Percentiles rank a stretch among this genome's conserved stretches.
phyloP scores from a whole-genome alignment of 2,329 filamentous ascomycete species.

The Xylaria arbuscula region DNA sequence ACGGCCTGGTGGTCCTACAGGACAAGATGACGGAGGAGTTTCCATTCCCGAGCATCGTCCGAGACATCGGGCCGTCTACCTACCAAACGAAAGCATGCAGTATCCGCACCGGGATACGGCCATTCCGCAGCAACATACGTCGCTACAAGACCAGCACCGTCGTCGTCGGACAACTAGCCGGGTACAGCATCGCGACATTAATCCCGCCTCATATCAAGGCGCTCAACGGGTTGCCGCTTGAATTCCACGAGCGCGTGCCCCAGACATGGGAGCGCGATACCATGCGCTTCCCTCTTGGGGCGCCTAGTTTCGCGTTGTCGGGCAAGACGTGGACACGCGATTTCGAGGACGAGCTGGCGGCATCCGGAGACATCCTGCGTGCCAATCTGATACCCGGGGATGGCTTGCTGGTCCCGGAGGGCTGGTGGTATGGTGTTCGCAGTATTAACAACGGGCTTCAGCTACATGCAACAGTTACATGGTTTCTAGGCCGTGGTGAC shows the following conservation, averaged over 20 bases:
- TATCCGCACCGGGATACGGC: slow-evolving; percentile 35
- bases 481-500: slow-evolving; percentile 23
- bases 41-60: slow-evolving; percentile 34
- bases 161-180: slow-evolving; percentile 37
- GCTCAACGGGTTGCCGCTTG: slow-evolving; percentile 22
- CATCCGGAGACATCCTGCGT: slow-evolving; percentile 20
- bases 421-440: slow-evolving; percentile 35
- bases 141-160: slow-evolving; percentile 19
- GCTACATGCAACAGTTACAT: slow-evolving; percentile 35
- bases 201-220: slow-evolving; percentile 22
- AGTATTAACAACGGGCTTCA: slow-evolving; percentile 32
- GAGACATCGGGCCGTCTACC: slow-evolving; percentile 26
- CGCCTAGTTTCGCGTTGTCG: not conserved
- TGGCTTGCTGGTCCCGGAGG: slow-evolving; percentile 34
- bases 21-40: slow-evolving; percentile 33
- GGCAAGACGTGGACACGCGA: slow-evolving; percentile 27
- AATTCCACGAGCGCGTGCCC: slow-evolving; percentile 18
- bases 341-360: slow-evolving; percentile 28
- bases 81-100: slow-evolving; percentile 33
- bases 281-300: not conserved
- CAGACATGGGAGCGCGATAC: not conserved
- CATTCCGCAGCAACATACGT: slow-evolving; percentile 29
- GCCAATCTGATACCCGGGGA: slow-evolving; percentile 26
- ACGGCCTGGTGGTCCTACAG: slow-evolving; percentile 27
- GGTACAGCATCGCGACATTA: slow-evolving; percentile 33